These are phyloP conservation scores for Quercus gilva DNA, from an alignment of 306 rosid genomes.

Conservation along the genomic window DNA sequence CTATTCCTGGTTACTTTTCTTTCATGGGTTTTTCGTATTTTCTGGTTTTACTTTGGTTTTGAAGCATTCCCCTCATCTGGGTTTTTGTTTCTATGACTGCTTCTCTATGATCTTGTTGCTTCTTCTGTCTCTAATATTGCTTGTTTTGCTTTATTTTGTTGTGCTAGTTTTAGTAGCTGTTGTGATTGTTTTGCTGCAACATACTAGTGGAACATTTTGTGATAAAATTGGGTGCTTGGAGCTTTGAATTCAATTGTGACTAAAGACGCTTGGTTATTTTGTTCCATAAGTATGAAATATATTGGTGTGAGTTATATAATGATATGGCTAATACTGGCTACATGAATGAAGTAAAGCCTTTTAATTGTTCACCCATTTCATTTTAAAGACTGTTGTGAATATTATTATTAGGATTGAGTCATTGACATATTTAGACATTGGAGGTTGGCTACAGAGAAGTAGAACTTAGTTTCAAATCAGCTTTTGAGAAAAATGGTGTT, in stretches of 20 bases:
- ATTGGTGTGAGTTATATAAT: neutral
- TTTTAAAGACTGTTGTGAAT: neutral
- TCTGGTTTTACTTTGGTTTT: neutral
- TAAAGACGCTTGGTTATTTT: neutral
- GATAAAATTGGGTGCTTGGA: too few species aligned
- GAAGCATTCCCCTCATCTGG: neutral
- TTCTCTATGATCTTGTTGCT: neutral
- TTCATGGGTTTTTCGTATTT: neutral
- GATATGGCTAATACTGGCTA: neutral
- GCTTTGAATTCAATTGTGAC: neutral
- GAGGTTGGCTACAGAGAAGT: neutral
- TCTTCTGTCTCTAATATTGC: neutral
- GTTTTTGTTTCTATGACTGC: neutral
- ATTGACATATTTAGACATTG: neutral
- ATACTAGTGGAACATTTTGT: too few species aligned
- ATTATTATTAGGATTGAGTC: neutral
- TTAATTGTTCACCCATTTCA: neutral
- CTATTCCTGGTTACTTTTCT: constrained; percentile 67
- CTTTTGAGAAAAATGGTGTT: too few species aligned
- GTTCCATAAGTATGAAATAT: neutral
- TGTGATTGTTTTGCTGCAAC: too few species aligned
- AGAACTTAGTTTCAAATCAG: too few species aligned
- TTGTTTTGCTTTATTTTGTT: neutral
- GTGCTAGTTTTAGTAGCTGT: neutral
- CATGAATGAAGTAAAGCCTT: neutral